Percentiles rank a stretch among this genome's conserved stretches.
phyloP scores from a whole-genome alignment of 2,329 filamentous ascomycete species.

The Alternaria arborescens region DNA sequence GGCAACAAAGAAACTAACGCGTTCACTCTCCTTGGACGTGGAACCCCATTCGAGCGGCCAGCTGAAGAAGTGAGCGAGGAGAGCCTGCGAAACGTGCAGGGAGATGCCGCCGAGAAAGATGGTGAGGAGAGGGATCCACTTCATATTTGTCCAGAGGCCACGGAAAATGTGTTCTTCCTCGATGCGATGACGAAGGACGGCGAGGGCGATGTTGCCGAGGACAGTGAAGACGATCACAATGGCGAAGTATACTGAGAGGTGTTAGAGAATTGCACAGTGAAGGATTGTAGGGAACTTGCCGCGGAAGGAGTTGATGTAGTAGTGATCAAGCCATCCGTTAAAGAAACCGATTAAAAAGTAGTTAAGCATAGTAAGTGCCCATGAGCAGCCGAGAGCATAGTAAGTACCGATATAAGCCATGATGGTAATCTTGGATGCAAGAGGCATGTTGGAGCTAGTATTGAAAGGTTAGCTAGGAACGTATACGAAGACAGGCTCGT shows the following conservation, averaged over 20 bases:
- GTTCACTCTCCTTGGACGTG: conserved; percentile 82
- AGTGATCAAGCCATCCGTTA: conserved; percentile 78
- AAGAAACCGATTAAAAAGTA: conserved; percentile 78
- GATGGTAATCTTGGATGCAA: conserved; percentile 75
- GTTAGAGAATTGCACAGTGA: not conserved
- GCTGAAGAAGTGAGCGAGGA: conserved; percentile 84
- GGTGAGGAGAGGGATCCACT: conserved; percentile 72
- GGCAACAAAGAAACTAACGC: conserved; percentile 86
- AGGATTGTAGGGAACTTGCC: conserved; percentile 1
- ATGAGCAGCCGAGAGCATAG: conserved; percentile 73
- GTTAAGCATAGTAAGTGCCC: conserved; percentile 72
- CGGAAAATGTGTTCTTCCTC: conserved; percentile 62
- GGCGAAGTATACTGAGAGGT: conserved; percentile 61
- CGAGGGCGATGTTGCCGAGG: conserved; percentile 68
- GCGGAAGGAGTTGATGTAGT: conserved; percentile 79
- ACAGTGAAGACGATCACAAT: conserved; percentile 72
- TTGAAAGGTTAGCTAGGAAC: not conserved
- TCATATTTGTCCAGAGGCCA: conserved; percentile 65
- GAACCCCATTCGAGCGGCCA: conserved; percentile 88
- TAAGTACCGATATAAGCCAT: conserved; percentile 76
- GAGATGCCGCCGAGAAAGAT: conserved; percentile 85
- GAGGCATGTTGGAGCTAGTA: conserved; percentile 63
- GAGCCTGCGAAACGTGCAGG: conserved; percentile 80
- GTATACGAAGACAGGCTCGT: not conserved
- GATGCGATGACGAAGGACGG: conserved; percentile 69